These are phyloP conservation scores for Diaporthe sp. DNA, from an alignment of 2,329 filamentous ascomycete species.

Conservation along the genomic window DNA sequence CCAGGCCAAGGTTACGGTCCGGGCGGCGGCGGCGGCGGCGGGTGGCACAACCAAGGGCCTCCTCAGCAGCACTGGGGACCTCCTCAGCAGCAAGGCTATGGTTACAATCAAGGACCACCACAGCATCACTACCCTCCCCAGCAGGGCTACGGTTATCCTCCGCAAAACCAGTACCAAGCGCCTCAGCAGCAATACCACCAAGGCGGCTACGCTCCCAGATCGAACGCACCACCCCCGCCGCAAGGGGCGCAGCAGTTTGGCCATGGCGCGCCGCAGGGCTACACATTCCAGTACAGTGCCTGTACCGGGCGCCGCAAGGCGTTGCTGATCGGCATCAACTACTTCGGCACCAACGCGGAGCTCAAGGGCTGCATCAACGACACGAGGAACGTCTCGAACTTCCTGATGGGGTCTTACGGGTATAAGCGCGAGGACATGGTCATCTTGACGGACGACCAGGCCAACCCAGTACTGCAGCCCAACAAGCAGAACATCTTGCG, in stretches of 20 bases:
- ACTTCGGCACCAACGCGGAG: conserved; percentile 80
- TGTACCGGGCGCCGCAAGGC: conserved; percentile 82
- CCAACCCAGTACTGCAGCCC: conserved; percentile 77
- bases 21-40: conserved; percentile 40
- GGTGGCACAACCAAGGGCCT: conserved; percentile 40
- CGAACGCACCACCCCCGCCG: conserved; percentile 60
- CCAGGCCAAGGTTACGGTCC: conserved; percentile 48
- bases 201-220: conserved; percentile 54
- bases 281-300: conserved; percentile 82
- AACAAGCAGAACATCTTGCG: conserved; percentile 83
- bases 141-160: conserved; percentile 42
- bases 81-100: conserved; percentile 34
- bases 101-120: conserved; percentile 29
- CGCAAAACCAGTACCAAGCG: conserved; percentile 51
- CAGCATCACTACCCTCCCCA: conserved; percentile 35
- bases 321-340: conserved; percentile 85
- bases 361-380: conserved; percentile 86
- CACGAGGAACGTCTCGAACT: conserved; percentile 81
- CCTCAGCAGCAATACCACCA: conserved; percentile 52
- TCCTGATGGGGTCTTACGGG: conserved; percentile 76
- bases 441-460: conserved; percentile 81
- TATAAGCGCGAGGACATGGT: conserved; percentile 88
- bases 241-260: conserved; percentile 71
- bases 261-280: conserved; percentile 76
- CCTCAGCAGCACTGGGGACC: conserved; percentile 41